Evolutionary conservation across 2,329 filamentous ascomycete genomes (phyloP).

Genomic region (Akanthomyces muscarius): DNA sequence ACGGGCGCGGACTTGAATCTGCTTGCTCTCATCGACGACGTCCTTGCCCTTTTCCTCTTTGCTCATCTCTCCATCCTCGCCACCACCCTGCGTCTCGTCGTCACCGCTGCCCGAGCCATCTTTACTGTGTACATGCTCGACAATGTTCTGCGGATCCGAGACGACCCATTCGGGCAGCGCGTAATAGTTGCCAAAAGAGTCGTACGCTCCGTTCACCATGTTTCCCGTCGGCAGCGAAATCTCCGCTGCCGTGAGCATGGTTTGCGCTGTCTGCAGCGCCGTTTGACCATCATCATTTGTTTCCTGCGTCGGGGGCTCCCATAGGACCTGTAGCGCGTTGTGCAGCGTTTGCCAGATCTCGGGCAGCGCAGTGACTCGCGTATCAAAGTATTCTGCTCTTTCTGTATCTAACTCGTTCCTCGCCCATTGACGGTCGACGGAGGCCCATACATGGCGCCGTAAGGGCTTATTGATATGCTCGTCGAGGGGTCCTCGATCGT

Average conservation of each 20-base stretch:
- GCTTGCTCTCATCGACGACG: slow-evolving; percentile 48
- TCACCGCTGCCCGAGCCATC: slow-evolving; percentile 32
- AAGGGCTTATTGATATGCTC: slow-evolving; percentile 70
- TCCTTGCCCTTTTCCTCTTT: slow-evolving; percentile 59
- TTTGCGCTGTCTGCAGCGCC: slow-evolving; percentile 66
- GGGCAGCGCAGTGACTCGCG: slow-evolving; percentile 68
- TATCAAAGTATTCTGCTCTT: slow-evolving; percentile 84
- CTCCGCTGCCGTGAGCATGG: slow-evolving; percentile 72
- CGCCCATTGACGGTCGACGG: slow-evolving; percentile 64
- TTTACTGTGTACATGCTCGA: slow-evolving; percentile 36
- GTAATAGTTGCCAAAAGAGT: slow-evolving; percentile 67
- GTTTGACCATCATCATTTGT: slow-evolving; percentile 29
- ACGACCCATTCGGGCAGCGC: slow-evolving; percentile 65
- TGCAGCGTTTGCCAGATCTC: slow-evolving; percentile 80
- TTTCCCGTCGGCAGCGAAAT: slow-evolving; percentile 72
- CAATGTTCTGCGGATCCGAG: slow-evolving; percentile 57
- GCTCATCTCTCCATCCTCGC: slow-evolving; percentile 35
- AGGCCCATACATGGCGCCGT: slow-evolving; percentile 61
- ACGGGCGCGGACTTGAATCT: slow-evolving; percentile 56
- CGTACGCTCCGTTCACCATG: slow-evolving; percentile 67
- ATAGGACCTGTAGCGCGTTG: slow-evolving; percentile 64
- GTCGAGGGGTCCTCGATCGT: slow-evolving; percentile 43
- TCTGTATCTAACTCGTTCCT: slow-evolving; percentile 64
- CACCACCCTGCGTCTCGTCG: slow-evolving; percentile 32
- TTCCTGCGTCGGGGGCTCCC: slow-evolving; percentile 44